Evolutionary conservation across 2,329 filamentous ascomycete species (phyloP), one percentile per base, ranked within the genome.

Genomic region (Trichophyton mentagrophytes): DNA sequence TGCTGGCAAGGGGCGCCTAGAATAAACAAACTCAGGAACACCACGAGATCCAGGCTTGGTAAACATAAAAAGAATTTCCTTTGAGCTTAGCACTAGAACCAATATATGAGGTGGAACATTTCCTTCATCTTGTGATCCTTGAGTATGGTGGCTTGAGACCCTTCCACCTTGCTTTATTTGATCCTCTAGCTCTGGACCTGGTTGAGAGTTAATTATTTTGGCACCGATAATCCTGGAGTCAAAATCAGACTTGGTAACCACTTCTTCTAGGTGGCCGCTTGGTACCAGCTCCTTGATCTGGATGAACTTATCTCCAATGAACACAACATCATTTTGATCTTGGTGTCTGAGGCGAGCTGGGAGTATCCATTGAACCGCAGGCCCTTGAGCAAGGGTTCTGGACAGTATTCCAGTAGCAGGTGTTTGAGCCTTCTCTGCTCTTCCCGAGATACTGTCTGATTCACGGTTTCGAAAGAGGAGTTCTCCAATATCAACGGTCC

Each of bases 211-310:
- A 67, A 97, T 82, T 13, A 91, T 84, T 61, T 83, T 83, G 3
- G 90, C 90, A 67, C 89, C 88, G 63, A 88, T 80, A 65, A 97
- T 96, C 49, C 85, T 82, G 36, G 84, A 82, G 60, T 85, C 85
- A 70, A 97, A 92, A 70, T 96, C 85, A 46, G 80, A 79, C 72
- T 91, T 95, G 63, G 82, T 82, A n/a, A 82, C 79, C n/a, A 96
- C 78, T 68, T 90, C 84, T 65, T 85, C 82, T 25, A 96, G 79
- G 67, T 87, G 85, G 1, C 85, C 85, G 69, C 88, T 83, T 3
- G 79, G 78, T 1, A 74, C 67, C 22, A 93, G 81, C 70, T 95
- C 87, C 67, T 85, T 87, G 64, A 97, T 84, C 66, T 92, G 86
- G 51, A 99, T 81, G 66, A 84, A 89, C 64, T 87, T 82, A 65